Percentiles rank a stretch among this genome's conserved stretches.
These are phyloP conservation scores for Collybiopsis confluens DNA, from an alignment of 768 basidiomycete species.

Conservation along the genomic window DNA sequence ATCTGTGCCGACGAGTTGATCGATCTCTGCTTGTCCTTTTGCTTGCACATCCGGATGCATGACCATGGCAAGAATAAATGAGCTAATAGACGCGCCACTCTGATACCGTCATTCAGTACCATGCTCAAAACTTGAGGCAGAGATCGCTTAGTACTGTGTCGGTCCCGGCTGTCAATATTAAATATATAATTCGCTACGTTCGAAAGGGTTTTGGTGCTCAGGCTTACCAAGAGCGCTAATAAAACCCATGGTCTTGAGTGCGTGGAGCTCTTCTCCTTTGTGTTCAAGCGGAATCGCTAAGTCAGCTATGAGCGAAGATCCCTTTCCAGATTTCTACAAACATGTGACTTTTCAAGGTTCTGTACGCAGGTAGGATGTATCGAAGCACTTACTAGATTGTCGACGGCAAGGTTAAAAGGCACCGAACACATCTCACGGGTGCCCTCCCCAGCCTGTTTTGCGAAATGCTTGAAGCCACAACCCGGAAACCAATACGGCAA, in stretches of 20 bases:
- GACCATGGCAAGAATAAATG: background rate
- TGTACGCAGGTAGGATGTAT: background rate
- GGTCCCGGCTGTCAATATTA: background rate
- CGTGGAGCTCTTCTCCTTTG: background rate
- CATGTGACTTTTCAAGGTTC: too few relatives aligned
- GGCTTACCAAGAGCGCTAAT: background rate
- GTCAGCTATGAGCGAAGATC: background rate
- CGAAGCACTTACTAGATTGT: background rate
- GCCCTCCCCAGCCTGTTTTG: background rate
- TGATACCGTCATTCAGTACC: background rate
- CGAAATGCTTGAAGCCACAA: background rate
- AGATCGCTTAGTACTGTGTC: background rate
- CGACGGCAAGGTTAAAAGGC: background rate
- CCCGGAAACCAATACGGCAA: constrained; percentile 5
- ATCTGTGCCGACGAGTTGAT: background rate
- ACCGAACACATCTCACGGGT: background rate
- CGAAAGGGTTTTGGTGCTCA: background rate
- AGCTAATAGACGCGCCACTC: background rate
- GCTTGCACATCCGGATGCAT: background rate
- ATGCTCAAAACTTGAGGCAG: background rate
- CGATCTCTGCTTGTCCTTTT: background rate
- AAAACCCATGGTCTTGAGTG: background rate
- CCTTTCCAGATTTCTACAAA: background rate
- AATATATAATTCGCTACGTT: background rate
- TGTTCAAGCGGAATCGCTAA: background rate